phyloP scores from a whole-genome alignment of 2,329 filamentous ascomycete species.

The Diaporthe sp. region DNA sequence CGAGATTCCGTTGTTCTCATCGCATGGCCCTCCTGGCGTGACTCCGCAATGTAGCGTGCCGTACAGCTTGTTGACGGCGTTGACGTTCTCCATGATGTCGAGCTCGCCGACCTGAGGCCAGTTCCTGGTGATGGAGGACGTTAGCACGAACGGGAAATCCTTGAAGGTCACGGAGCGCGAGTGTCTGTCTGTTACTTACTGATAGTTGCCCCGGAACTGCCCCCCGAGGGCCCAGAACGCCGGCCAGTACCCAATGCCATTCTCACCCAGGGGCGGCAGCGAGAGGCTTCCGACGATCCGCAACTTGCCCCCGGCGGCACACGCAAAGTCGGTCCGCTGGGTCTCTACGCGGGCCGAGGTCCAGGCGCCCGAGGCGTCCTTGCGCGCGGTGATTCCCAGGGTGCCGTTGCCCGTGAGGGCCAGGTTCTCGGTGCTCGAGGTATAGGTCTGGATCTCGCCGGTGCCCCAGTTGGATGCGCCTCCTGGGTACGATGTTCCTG shows the following conservation, averaged over 20 bases:
- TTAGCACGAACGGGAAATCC: not conserved
- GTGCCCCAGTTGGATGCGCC: slow-evolving; percentile 34
- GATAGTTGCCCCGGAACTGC: slow-evolving; percentile 22
- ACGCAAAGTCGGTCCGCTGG: slow-evolving; percentile 43
- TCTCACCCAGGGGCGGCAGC: slow-evolving; percentile 27
- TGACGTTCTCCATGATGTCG: slow-evolving; percentile 51
- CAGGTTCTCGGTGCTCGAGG: slow-evolving; percentile 29
- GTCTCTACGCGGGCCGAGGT: slow-evolving; percentile 45
- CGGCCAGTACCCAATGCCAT: slow-evolving; percentile 28
- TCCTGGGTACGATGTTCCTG: slow-evolving; percentile 28
- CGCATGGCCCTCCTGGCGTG: slow-evolving; percentile 50
- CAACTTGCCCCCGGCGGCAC: slow-evolving; percentile 46
- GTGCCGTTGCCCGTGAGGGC: slow-evolving; percentile 30
- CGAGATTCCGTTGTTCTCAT: slow-evolving; percentile 47
- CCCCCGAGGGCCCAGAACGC: slow-evolving; percentile 31
- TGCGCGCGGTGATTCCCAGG: slow-evolving; percentile 32
- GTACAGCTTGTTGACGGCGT: slow-evolving; percentile 45
- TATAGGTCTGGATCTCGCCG: slow-evolving; percentile 28
- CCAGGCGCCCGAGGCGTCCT: slow-evolving; percentile 34
- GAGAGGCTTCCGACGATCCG: slow-evolving; percentile 44
- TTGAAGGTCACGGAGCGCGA: too few species aligned
- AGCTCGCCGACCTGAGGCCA: slow-evolving; percentile 49
- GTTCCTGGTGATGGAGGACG: slow-evolving; percentile 40
- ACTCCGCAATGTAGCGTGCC: slow-evolving; percentile 48
- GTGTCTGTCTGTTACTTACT: not conserved